Evolutionary conservation across 306 rosid species (phyloP), one percentile per base, ranked within the genome.

Genomic region (Cucumis sativus): DNA sequence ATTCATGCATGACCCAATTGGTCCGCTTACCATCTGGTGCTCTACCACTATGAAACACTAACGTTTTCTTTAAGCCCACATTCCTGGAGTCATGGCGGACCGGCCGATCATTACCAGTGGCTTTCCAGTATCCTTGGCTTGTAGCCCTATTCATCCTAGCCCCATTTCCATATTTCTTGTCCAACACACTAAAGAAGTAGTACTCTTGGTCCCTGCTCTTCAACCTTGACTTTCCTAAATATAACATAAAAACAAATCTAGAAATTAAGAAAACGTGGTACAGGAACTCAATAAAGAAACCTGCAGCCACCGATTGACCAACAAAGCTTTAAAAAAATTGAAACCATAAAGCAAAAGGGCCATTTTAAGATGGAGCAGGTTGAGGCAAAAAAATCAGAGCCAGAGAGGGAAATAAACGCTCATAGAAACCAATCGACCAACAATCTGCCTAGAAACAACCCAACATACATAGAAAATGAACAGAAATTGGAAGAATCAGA

Each of bases 1-100:
- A 96, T 81, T 96, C 99, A 80, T 96, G 99, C 99, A 96, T 96
- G 11, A 96, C 99, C 99, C 99, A 96, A 52, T 96, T 92, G n/a
- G 99, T 96, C 77, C 99, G 84, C 84, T 86, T 81, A 2, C 99
- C 99, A 82, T 86, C 98, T 0, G 99, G 99, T 39, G 99, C 99
- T 56, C 99, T 82, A 18, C 99, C 99, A 76, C 96, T 92, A 58
- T 96, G 99, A 76, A 96, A 96, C 69, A 96, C 99, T 90, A 96
- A 76, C 1, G 99, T 96, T 78, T 96, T 96, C 90, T 96, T 96
- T 87, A 91, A 79, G 21, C 99, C 99, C 54, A 88, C 98, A 0
- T 63, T 82, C 84, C 84, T 86, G 9, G 87, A 69, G 0, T 83
- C 91, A 77, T 91, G 99, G 84, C 28, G 88, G 25, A 96, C 98